Percentiles rank a stretch among this genome's conserved stretches.
Evolutionary conservation across 2,329 filamentous ascomycete genomes (phyloP).

Genomic region (Colletotrichum sp.): DNA sequence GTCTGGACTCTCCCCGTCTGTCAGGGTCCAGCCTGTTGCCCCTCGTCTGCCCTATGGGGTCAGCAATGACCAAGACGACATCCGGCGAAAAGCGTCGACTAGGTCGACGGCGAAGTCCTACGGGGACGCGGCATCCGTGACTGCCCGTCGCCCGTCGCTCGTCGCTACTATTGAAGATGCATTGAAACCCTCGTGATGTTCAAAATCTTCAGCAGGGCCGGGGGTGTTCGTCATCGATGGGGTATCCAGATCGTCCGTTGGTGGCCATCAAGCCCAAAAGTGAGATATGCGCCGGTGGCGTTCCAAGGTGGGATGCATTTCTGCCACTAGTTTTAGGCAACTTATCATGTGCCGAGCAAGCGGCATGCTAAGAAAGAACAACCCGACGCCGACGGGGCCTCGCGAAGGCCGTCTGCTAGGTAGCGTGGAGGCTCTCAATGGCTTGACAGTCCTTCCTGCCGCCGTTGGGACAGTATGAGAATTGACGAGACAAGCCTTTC

Average conservation of each 20-base stretch:
- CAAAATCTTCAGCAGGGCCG: not conserved
- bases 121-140: not conserved
- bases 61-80: not conserved
- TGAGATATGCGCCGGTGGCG: not conserved
- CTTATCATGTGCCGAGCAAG: slow-evolving; percentile 7
- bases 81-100: not conserved
- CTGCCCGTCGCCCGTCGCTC: not conserved
- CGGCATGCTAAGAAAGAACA: not conserved
- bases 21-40: slow-evolving; percentile 5
- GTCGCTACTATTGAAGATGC: not conserved
- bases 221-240: not conserved
- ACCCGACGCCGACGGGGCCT: not conserved
- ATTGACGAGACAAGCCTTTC: not conserved
- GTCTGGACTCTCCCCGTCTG: slow-evolving; percentile 4
- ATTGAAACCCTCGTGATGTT: not conserved
- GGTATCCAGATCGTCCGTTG: not conserved
- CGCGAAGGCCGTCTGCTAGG: not conserved
- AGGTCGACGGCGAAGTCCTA: not conserved
- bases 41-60: not conserved
- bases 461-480: not conserved
- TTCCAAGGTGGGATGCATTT: not conserved
- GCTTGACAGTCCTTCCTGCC: not conserved
- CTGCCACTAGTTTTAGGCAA: not conserved
- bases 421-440: not conserved
- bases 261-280: not conserved